Conservation (phyloP, 116 monocot genomes). For the Iris pallida region DNA sequence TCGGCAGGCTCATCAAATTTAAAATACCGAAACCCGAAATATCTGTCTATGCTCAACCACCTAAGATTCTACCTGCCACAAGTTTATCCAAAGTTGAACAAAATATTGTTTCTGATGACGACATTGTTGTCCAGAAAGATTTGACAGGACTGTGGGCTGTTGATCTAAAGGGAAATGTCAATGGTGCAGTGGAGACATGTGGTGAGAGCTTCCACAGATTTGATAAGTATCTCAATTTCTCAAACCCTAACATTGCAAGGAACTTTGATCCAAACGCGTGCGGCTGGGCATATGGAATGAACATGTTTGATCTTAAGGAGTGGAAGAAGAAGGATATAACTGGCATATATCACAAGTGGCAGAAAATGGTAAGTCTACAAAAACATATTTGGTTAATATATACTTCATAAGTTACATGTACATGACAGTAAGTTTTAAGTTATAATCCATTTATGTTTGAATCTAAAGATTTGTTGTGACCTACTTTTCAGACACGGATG, state of each 20-base stretch:
- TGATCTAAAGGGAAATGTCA: constrained; percentile 63
- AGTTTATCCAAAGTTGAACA: constrained; percentile 84
- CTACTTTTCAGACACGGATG: neutral
- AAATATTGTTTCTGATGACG: constrained; percentile 82
- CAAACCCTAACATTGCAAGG: constrained; percentile 53
- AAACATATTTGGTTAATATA: neutral
- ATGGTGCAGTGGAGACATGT: constrained; percentile 71
- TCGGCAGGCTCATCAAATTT: constrained; percentile 79
- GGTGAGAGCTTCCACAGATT: constrained; percentile 68
- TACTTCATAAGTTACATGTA: neutral
- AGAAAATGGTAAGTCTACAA: constrained; percentile 42
- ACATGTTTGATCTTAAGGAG: constrained; percentile 61
- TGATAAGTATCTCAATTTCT: constrained; percentile 70
- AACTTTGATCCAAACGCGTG: constrained; percentile 70
- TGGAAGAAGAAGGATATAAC: constrained; percentile 72
- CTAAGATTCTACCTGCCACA: constrained; percentile 83
- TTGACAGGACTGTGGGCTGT: constrained; percentile 54
- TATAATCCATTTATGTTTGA: neutral
- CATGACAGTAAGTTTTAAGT: neutral
- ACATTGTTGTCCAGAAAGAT: constrained; percentile 73
- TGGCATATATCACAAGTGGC: constrained; percentile 70
- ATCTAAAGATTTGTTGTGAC: neutral
- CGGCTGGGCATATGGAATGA: constrained; percentile 83
- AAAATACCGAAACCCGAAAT: constrained; percentile 87
- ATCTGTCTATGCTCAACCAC: constrained; percentile 87